phyloP scores from a whole-genome alignment of 1,284 basidiomycete genomes.

The Tilletiaria anomala region DNA sequence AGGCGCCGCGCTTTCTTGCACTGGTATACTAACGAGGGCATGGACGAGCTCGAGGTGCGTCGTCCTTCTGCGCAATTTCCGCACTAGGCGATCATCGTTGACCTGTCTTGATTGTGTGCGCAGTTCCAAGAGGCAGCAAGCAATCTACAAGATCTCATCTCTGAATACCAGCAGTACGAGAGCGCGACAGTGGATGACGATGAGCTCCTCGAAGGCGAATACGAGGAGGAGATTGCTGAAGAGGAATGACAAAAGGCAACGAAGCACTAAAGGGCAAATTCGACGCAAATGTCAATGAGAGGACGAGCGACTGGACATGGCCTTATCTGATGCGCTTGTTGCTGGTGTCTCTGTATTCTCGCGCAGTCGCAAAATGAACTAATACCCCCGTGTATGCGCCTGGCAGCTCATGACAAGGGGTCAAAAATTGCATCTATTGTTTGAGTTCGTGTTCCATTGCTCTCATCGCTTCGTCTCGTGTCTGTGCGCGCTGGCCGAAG shows the following conservation, averaged over 20 bases:
- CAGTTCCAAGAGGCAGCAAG: neutral
- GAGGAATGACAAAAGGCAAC: too few species aligned
- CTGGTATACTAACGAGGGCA: slow-evolving; percentile 65
- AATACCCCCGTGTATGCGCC: too few species aligned
- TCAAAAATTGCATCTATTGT: neutral
- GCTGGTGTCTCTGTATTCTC: too few species aligned
- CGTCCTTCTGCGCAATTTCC: too few species aligned
- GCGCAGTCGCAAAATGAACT: too few species aligned
- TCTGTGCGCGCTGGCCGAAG: slow-evolving; percentile 51
- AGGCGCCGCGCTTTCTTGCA: slow-evolving; percentile 97
- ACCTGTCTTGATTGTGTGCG: too few species aligned
- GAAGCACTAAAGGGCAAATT: too few species aligned
- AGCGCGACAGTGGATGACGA: slow-evolving; percentile 3
- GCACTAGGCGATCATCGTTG: too few species aligned
- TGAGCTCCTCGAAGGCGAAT: neutral
- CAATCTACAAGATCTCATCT: slow-evolving; percentile 37
- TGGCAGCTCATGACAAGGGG: too few species aligned
- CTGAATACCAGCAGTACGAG: slow-evolving; percentile 41
- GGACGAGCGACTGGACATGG: too few species aligned
- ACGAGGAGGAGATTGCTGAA: neutral
- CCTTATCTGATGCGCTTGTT: too few species aligned
- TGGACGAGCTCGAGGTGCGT: slow-evolving; percentile 99
- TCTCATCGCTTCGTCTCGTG: slow-evolving; percentile 23
- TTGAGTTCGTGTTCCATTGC: slow-evolving; percentile 23
- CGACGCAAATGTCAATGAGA: too few species aligned